Evolutionary conservation across 371 early-diverging fungal genomes (phyloP).

Genomic region (Actinomortierella wolfii): DNA sequence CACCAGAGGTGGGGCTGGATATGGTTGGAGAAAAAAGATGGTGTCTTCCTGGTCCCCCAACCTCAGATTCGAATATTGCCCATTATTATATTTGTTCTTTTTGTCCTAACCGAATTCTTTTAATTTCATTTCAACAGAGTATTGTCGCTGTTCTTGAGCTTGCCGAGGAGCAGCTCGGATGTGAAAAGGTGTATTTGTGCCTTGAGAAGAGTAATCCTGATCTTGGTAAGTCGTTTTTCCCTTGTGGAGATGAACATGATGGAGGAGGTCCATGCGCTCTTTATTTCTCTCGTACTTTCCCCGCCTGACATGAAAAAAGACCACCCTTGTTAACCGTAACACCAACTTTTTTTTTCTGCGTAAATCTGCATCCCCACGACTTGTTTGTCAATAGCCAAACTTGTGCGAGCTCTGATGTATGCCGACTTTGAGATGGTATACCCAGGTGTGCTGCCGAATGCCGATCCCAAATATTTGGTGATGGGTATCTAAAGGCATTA

Average conservation of each 20-base stretch:
- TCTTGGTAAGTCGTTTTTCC: constrained; percentile 18
- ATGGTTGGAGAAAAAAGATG: too few relatives aligned
- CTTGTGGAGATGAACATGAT: neutral
- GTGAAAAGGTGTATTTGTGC: constrained; percentile 30
- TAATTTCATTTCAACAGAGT: constrained; percentile 18
- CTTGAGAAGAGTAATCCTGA: constrained; percentile 37
- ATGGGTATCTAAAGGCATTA: constrained; percentile 38
- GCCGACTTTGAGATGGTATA: constrained; percentile 38
- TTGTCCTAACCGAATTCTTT: neutral
- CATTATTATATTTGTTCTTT: neutral
- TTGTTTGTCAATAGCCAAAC: too few relatives aligned
- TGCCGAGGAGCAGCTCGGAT: constrained; percentile 41
- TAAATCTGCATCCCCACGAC: too few relatives aligned
- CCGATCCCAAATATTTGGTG: constrained; percentile 38
- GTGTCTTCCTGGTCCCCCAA: too few relatives aligned
- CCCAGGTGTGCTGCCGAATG: constrained; percentile 23
- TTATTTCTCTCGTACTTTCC: neutral
- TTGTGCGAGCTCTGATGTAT: constrained; percentile 41
- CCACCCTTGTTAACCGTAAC: too few relatives aligned
- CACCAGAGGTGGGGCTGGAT: too few relatives aligned
- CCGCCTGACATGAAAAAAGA: too few relatives aligned
- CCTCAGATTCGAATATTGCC: too few relatives aligned
- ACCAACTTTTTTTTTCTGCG: neutral
- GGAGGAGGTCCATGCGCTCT: neutral
- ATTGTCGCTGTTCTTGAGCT: constrained; percentile 44